Conservation (phyloP, 208 protist species). For the Crithidia acanthocephali region DNA sequence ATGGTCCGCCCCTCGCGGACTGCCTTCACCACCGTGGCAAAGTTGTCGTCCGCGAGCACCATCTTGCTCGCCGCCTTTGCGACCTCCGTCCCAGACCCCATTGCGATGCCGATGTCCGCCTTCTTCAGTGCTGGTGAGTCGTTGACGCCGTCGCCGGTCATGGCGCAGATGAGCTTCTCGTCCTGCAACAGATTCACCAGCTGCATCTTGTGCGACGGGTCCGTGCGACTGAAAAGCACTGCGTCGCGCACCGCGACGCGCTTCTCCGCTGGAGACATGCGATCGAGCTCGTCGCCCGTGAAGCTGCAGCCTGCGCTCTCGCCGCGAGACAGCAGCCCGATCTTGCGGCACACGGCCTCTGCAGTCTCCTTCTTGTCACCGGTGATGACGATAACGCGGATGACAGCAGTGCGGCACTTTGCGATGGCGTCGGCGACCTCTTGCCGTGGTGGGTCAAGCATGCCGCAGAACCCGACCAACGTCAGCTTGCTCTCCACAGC, state of each 20-base stretch:
- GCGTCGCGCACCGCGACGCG: conserved; percentile 55
- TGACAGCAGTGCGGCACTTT: conserved; percentile 93
- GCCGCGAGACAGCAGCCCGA: conserved; percentile 88
- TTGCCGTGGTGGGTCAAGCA: conserved; percentile 94
- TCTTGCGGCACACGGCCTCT: conserved; percentile 94
- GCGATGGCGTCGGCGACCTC: conserved; percentile 92
- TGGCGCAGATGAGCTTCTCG: conserved; percentile 85
- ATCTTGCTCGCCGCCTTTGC: conserved; percentile 97
- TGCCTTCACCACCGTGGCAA: conserved; percentile 97
- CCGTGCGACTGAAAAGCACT: conserved; percentile 84
- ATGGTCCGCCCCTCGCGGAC: conserved; percentile 96
- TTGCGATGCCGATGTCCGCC: conserved; percentile 98
- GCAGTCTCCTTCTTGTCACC: conserved; percentile 97
- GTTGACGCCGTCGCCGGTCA: conserved; percentile 94
- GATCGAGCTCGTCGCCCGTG: conserved; percentile 79
- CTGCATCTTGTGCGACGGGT: conserved; percentile 89
- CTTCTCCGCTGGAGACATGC: conserved; percentile 65
- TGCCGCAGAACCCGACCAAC: conserved; percentile 92
- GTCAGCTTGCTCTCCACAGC: conserved; percentile 86
- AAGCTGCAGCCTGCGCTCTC: conserved; percentile 49
- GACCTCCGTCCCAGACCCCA: conserved; percentile 98
- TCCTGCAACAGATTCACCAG: conserved; percentile 85
- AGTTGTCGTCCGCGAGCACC: conserved; percentile 97
- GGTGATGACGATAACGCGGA: conserved; percentile 98
- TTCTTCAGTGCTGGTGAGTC: conserved; percentile 98